Percentiles rank a stretch among this genome's conserved stretches.
phyloP scores from a whole-genome alignment of 225 moss, liverwort and hornwort genomes.

The Anthoceros angustus region DNA sequence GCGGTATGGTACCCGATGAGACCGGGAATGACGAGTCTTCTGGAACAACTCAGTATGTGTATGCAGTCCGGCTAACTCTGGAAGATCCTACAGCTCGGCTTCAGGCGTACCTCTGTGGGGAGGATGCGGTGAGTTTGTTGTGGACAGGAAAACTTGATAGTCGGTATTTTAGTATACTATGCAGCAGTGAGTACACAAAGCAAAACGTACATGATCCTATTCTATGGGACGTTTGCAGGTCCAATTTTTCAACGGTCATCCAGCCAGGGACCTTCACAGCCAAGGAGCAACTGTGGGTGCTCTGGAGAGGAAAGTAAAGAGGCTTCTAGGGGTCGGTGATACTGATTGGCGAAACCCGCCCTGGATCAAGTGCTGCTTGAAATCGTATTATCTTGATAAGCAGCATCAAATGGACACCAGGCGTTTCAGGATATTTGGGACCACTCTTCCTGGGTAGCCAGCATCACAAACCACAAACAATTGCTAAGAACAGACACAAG shows the following conservation, averaged over 20 bases:
- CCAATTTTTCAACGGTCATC: constrained; percentile 79
- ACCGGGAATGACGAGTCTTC: constrained; percentile 5
- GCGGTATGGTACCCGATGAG: constrained; percentile 21
- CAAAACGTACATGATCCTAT: neutral
- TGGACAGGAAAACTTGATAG: neutral
- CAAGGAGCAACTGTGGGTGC: constrained; percentile 74
- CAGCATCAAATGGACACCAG: constrained; percentile 37
- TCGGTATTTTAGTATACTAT: neutral
- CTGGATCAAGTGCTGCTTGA: constrained; percentile 78
- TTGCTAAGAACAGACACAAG: neutral
- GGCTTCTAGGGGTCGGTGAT: constrained; percentile 38
- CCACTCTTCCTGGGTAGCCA: constrained; percentile 43
- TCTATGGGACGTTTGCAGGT: constrained; percentile 42
- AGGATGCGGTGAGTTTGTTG: constrained; percentile 40
- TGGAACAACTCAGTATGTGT: constrained; percentile 30
- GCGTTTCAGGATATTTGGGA: constrained; percentile 66
- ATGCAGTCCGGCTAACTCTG: constrained; percentile 58
- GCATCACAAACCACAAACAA: neutral
- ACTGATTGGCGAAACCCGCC: constrained; percentile 37
- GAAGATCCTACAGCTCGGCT: constrained; percentile 90
- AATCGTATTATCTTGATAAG: constrained; percentile 67
- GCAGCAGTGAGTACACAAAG: neutral
- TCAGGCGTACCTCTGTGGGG: constrained; percentile 42
- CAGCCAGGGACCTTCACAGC: constrained; percentile 46
- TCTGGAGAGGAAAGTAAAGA: constrained; percentile 62